Evolutionary conservation across 2,329 filamentous ascomycete species (phyloP), one percentile per base, ranked within the genome.

Genomic region (Fusarium sp.): DNA sequence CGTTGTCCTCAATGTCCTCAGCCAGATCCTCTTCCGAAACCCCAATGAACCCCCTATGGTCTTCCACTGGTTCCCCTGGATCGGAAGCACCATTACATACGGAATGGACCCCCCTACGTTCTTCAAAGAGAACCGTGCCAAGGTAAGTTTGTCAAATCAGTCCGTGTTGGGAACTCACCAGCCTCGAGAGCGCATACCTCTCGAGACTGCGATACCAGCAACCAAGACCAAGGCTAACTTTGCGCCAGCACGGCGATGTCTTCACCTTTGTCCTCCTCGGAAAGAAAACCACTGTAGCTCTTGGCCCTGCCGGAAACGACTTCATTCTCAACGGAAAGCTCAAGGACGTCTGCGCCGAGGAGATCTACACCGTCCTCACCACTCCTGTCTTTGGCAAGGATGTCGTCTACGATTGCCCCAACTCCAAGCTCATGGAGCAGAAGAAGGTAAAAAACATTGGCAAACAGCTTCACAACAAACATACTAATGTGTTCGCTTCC

Each of bases 61-160:
- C 67, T 95, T 94, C 80, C 91, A 93, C 80, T 92, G 88, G 88
- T 86, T 95, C 76, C 93, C 92, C 62, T 82, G 97, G 72, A 86
- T 99, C 76, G 95, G 95, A 70, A 98, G 91, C 84, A 98, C 96
- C 64, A 85, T 98, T 75, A 92, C 89, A 45, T 99, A 98, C 82
- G 95, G 95, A 80, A 98, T 98, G 81, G 93, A 98, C 77, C 95
- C 95, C 18, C 94, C 93, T 77, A 85, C 84, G 53, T 98, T 98
- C 86, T 97, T 98, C 84, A 85, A 74, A 87, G 89, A 85, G 78
- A 88, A 87, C 81, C 90, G 90, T 74, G 85, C 87, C 75, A 97
- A 97, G 90, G 92, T 94, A 76, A 66, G 82, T 79, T 31, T 3
- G 28, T 49, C 14, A 41, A 42, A 10, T 8, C 49, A 26, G n/a